Evolutionary conservation across 495 filamentous ascomycete genomes (phyloP).

Genomic region (Endocarpon pusillum): DNA sequence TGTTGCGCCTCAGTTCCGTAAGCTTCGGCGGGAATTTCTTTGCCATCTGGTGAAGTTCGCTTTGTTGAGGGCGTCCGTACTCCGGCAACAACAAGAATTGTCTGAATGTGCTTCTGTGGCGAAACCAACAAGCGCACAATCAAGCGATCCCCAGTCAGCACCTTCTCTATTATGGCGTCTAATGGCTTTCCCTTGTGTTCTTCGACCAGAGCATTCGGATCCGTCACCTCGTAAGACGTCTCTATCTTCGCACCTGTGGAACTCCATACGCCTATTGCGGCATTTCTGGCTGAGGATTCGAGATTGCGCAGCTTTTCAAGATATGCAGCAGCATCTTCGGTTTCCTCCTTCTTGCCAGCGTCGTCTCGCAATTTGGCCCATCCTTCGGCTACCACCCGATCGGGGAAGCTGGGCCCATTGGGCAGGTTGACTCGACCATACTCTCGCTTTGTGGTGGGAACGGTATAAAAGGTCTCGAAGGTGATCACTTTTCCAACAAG

Average conservation of each 20-base stretch:
- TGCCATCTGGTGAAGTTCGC: constrained; percentile 60
- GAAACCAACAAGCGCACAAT: constrained; percentile 64
- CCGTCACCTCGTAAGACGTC: constrained; percentile 58
- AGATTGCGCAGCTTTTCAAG: constrained; percentile 58
- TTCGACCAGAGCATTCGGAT: constrained; percentile 53
- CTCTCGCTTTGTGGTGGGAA: constrained; percentile 66
- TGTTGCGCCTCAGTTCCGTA: constrained; percentile 70
- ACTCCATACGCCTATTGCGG: constrained; percentile 63
- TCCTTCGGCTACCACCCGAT: constrained; percentile 64
- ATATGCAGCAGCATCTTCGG: constrained; percentile 48
- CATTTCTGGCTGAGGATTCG: constrained; percentile 65
- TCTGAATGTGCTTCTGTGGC: constrained; percentile 66
- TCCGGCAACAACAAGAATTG: constrained; percentile 74
- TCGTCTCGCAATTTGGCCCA: constrained; percentile 88
- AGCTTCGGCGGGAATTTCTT: constrained; percentile 69
- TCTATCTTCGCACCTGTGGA: constrained; percentile 39
- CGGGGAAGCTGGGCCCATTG: constrained; percentile 58
- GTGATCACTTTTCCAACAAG: constrained; percentile 74
- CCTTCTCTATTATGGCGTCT: constrained; percentile 70
- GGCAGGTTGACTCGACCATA: constrained; percentile 65
- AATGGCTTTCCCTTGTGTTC: constrained; percentile 62
- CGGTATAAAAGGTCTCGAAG: constrained; percentile 66
- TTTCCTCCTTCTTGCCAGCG: constrained; percentile 65
- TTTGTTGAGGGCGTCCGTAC: constrained; percentile 74
- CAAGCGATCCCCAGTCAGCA: constrained; percentile 77